Conservation (phyloP, 306 rosid species). For the Cyamopsis tetragonoloba region DNA sequence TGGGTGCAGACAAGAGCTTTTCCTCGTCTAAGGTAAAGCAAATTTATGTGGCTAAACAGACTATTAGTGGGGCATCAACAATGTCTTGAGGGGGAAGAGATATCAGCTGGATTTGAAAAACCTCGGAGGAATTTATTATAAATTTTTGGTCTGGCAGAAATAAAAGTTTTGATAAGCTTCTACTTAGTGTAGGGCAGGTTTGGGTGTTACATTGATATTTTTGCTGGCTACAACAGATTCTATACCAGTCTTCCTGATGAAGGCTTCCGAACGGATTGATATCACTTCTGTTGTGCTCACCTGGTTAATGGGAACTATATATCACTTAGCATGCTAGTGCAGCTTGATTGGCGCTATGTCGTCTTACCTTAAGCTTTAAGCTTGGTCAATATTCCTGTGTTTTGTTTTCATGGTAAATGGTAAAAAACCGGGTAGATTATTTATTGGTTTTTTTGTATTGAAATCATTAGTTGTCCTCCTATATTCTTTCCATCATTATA, state of each 20-base stretch:
- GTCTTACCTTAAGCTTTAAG: constrained; percentile 14
- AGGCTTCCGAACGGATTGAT: constrained; percentile 29
- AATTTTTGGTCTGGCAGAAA: constrained; percentile 34
- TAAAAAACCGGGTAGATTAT: constrained; percentile 20
- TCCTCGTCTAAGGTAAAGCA: constrained; percentile 75
- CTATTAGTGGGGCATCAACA: constrained; percentile 51
- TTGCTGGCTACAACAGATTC: constrained; percentile 23
- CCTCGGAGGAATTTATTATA: constrained; percentile 4
- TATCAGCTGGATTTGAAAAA: constrained; percentile 23
- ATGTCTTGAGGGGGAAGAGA: constrained; percentile 34
- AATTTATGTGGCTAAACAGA: constrained; percentile 88
- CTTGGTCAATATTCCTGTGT: constrained; percentile 1
- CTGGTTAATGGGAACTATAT: background rate
- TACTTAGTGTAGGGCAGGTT: constrained; percentile 28
- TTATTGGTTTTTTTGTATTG: constrained; percentile 27
- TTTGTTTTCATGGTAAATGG: constrained; percentile 2
- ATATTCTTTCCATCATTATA: constrained; percentile 31
- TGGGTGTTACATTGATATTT: constrained; percentile 39
- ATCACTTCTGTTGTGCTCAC: constrained; percentile 9
- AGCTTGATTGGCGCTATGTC: constrained; percentile 13
- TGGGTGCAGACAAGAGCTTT: constrained; percentile 60
- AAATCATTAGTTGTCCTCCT: constrained; percentile 9
- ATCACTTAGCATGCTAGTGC: background rate
- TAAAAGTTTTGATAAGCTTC: constrained; percentile 44
- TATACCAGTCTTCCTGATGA: constrained; percentile 24